Evolutionary conservation across 2,329 filamentous ascomycete species (phyloP).

Genomic region (Hypoxylon sp.): DNA sequence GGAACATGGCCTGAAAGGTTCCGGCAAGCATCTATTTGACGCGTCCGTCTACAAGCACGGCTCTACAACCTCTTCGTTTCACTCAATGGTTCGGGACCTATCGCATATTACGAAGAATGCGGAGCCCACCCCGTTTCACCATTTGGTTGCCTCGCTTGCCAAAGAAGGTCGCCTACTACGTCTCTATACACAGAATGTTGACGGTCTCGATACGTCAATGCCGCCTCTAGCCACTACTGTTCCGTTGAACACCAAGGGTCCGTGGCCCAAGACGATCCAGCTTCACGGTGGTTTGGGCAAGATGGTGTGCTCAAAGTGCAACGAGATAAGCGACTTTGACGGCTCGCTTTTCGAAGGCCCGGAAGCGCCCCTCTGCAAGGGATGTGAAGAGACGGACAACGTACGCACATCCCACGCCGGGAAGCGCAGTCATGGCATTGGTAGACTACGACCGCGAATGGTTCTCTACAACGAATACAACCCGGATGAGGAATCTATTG

Average conservation of each 20-base stretch:
- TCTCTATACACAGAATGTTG: conserved; percentile 96
- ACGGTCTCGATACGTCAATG: conserved; percentile 91
- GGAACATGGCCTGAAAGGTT: conserved; percentile 91
- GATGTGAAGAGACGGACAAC: conserved; percentile 81
- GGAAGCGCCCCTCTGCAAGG: conserved; percentile 82
- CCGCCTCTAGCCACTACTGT: conserved; percentile 83
- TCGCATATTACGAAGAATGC: conserved; percentile 83
- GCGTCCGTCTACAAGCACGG: conserved; percentile 97
- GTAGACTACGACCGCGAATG: conserved; percentile 89
- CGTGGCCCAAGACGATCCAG: conserved; percentile 94
- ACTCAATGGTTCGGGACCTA: conserved; percentile 94
- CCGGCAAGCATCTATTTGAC: conserved; percentile 96
- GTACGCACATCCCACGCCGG: conserved; percentile 82
- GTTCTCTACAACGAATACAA: conserved; percentile 98
- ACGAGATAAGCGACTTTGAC: conserved; percentile 81
- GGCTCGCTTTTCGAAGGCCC: conserved; percentile 86
- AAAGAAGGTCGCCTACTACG: conserved; percentile 89
- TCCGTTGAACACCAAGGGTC: conserved; percentile 84
- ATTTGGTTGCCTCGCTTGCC: conserved; percentile 90
- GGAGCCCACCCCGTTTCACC: conserved; percentile 89
- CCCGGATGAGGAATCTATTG: conserved; percentile 96
- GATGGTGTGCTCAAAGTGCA: conserved; percentile 97
- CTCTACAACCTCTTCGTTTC: conserved; percentile 88
- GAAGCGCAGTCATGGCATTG: conserved; percentile 94
- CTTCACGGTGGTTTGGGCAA: conserved; percentile 93